Percentiles rank a stretch among this genome's conserved stretches.
Evolutionary conservation across 352 stramenopile species (phyloP).

Genomic region (Pythium scleroteichum): DNA sequence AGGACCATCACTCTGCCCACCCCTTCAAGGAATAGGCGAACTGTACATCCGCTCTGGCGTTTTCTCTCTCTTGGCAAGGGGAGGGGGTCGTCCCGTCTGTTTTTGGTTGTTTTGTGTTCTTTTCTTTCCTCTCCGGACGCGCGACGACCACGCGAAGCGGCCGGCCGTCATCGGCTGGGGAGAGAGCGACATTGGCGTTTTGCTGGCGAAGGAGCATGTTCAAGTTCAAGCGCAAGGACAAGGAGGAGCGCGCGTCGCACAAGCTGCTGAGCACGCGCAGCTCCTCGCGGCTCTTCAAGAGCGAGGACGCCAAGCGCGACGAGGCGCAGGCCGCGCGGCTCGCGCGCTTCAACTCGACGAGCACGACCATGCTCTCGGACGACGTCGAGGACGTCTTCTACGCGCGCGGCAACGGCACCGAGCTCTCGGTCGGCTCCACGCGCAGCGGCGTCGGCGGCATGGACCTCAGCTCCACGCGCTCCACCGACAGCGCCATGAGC

Average conservation of each 20-base stretch:
- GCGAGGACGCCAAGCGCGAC: slow-evolving; percentile 21
- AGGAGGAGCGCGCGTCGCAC: slow-evolving; percentile 43
- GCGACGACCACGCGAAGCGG: background rate
- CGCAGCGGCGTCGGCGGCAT: slow-evolving; percentile 8
- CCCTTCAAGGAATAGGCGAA: background rate
- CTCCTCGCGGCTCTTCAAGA: slow-evolving; percentile 29
- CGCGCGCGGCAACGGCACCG: slow-evolving; percentile 22
- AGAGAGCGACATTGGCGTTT: background rate
- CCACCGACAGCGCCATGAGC: slow-evolving; percentile 26
- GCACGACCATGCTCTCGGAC: slow-evolving; percentile 46
- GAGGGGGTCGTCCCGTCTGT: background rate
- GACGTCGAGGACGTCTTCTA: slow-evolving; percentile 79
- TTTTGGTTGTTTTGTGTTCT: slow-evolving; percentile 6
- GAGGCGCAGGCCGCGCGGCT: slow-evolving; percentile 19
- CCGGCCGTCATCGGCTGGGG: background rate
- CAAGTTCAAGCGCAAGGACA: slow-evolving; percentile 61
- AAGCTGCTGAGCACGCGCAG: slow-evolving; percentile 33
- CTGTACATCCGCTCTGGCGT: slow-evolving; percentile 18
- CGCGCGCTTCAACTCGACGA: slow-evolving; percentile 28
- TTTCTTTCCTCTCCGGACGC: slow-evolving; percentile 9
- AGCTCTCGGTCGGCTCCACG: slow-evolving; percentile 16
- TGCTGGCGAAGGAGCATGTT: slow-evolving; percentile 34
- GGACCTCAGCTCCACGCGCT: slow-evolving; percentile 22
- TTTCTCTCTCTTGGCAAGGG: background rate
- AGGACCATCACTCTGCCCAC: background rate